Percentiles rank a stretch among this genome's conserved stretches.
These are phyloP conservation scores for Pluteus cervinus DNA, from an alignment of 768 basidiomycete species.

Conservation along the genomic window DNA sequence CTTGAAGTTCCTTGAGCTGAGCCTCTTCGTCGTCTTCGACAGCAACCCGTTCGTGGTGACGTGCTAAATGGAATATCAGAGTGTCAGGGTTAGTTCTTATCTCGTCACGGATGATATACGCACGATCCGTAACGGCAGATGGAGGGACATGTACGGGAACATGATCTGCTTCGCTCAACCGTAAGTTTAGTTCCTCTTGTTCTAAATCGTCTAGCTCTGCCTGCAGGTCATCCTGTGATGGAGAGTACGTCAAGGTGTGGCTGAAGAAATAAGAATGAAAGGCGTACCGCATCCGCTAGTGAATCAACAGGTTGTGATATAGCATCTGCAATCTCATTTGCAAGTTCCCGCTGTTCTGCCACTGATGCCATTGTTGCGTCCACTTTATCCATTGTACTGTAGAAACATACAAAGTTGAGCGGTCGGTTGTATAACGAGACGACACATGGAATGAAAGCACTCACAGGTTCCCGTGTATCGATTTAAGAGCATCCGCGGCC, in stretches of 20 bases:
- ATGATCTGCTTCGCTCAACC: constrained; percentile 81
- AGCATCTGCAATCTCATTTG: constrained; percentile 86
- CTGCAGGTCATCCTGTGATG: constrained; percentile 64
- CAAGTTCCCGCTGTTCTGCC: constrained; percentile 86
- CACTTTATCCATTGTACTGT: constrained; percentile 81
- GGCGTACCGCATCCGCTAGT: constrained; percentile 63
- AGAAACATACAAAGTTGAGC: constrained; percentile 1
- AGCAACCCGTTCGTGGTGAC: constrained; percentile 30
- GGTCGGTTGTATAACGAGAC: not conserved
- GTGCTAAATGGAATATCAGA: not conserved
- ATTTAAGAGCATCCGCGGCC: constrained; percentile 81
- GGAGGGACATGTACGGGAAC: constrained; percentile 83
- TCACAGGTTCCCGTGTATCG: constrained; percentile 86
- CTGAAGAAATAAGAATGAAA: constrained; percentile 2
- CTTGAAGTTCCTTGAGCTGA: constrained; percentile 85
- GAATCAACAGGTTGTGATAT: constrained; percentile 64
- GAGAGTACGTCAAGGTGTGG: constrained; percentile 4
- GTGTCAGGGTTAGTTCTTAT: too few relatives aligned
- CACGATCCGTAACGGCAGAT: too few relatives aligned
- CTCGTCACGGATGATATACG: too few relatives aligned
- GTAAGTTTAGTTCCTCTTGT: constrained; percentile 80
- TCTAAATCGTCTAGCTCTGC: constrained; percentile 83
- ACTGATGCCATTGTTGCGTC: constrained; percentile 85
- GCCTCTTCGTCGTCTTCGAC: constrained; percentile 90
- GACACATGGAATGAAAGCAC: constrained; percentile 25